phyloP scores from a whole-genome alignment of 768 basidiomycete species.

The Clitopilus hobsonii region DNA sequence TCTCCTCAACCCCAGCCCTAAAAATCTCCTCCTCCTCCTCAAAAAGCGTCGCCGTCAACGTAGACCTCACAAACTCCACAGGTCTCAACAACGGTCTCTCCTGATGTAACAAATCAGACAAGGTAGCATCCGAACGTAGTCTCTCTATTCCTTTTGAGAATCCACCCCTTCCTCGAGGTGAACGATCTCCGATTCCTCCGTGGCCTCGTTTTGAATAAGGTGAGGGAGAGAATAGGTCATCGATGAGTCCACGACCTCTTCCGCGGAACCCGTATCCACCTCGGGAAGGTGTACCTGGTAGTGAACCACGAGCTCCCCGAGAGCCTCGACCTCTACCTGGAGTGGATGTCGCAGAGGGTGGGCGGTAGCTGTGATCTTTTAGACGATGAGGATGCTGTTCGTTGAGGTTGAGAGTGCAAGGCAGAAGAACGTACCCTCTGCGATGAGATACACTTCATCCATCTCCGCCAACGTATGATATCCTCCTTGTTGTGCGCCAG shows the following conservation, averaged over 20 bases:
- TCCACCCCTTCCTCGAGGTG: slow-evolving; percentile 13
- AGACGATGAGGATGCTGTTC: slow-evolving; percentile 7
- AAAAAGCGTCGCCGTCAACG: slow-evolving; percentile 46
- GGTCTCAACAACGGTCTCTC: slow-evolving; percentile 65
- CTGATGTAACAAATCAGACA: slow-evolving; percentile 51
- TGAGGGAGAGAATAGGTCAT: slow-evolving; percentile 4
- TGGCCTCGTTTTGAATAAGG: slow-evolving; percentile 16
- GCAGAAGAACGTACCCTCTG: slow-evolving; percentile 19
- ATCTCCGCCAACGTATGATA: slow-evolving; percentile 19
- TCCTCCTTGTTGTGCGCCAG: slow-evolving; percentile 14
- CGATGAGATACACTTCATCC: slow-evolving; percentile 11
- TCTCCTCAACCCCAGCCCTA: slow-evolving; percentile 45
- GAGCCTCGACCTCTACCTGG: slow-evolving; percentile 12
- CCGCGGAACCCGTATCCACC: slow-evolving; percentile 14
- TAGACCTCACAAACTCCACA: slow-evolving; percentile 62
- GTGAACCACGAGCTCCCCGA: slow-evolving; percentile 13
- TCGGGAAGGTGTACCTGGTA: slow-evolving; percentile 7
- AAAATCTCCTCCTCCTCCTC: slow-evolving; percentile 59
- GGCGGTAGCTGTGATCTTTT: slow-evolving; percentile 8
- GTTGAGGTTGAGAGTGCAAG: not conserved
- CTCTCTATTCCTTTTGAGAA: slow-evolving; percentile 14
- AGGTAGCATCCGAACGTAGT: slow-evolving; percentile 35
- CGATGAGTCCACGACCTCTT: slow-evolving; percentile 9
- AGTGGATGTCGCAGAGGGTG: slow-evolving; percentile 13
- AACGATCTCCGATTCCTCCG: slow-evolving; percentile 13